Base-by-base conservation (phyloP, 2,329 filamentous ascomycete genomes). In the Magnaporthiopsis incrustans region DNA sequence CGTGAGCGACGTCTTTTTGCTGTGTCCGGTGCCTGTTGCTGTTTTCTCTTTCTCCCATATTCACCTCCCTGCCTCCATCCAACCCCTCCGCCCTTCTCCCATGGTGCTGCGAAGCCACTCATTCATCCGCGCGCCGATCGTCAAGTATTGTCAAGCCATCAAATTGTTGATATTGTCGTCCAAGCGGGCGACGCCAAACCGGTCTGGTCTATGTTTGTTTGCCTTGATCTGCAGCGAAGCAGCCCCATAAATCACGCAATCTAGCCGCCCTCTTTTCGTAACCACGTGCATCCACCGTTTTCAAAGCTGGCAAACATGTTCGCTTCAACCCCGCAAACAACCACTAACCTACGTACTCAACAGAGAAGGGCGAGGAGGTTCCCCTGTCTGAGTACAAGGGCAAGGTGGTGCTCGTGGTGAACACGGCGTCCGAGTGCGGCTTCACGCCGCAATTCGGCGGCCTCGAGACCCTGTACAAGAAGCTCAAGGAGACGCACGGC, bases 361-460 rank as follows among this genome's bases (percentile, higher is more conserved):
- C 73, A 92, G 89, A 92, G 75, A 89, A 87, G 75, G 92, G 92
- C 76, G 74, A 85, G 64, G 84, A 89, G 69, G 89, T 89, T 74
- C 81, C 87, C 66, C 83, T 98, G 69, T 73, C 80, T 69, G 78
- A 88, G 67, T 90, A 92, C 79, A 87, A 91, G 76, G 91, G 89
- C 84, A 98, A 98, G 79, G 94, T 98, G 70, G 86, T 98, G 71
- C 89, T 99, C 66, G 83, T 97, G 72, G 92, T 99, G 80, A 99
- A 99, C 86, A 97, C 94, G 1, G 95, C 95, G 70, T 96, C 91
- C 76, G 97, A 98, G 82, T 99, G 95, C 82, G 94, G 95, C 76
- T 98, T 98, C 86, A 98, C 95, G 3, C 92, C 92, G 15, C 95
- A 99, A 79, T 97, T 95, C 78, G 88, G 85, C 67, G 91, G 90